phyloP scores from a whole-genome alignment of 2,329 filamentous ascomycete species.

The Aphanocladium album region DNA sequence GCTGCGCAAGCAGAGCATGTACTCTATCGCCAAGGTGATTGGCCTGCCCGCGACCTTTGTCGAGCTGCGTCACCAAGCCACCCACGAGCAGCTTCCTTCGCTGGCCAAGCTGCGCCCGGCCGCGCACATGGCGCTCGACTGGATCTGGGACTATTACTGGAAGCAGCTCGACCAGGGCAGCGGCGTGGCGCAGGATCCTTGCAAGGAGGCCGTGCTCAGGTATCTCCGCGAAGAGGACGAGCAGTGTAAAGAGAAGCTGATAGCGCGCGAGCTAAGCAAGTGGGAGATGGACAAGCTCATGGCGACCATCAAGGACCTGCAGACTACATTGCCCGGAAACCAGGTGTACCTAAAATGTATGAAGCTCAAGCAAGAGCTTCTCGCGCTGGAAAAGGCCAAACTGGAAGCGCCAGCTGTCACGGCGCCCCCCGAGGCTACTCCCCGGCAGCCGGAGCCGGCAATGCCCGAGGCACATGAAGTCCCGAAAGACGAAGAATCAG shows the following conservation, averaged over 20 bases:
- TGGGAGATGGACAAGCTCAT: slow-evolving; percentile 35
- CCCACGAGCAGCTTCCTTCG: slow-evolving; percentile 80
- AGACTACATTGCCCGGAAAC: slow-evolving; percentile 36
- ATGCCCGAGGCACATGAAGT: slow-evolving; percentile 15
- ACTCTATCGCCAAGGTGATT: slow-evolving; percentile 62
- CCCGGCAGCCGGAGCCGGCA: background rate
- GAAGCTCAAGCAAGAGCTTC: slow-evolving; percentile 38
- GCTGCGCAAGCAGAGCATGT: slow-evolving; percentile 66
- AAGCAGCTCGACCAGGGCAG: slow-evolving; percentile 35
- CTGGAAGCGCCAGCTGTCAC: slow-evolving; percentile 10
- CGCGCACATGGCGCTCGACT: slow-evolving; percentile 64
- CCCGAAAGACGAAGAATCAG: slow-evolving; percentile 11
- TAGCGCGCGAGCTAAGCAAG: slow-evolving; percentile 27
- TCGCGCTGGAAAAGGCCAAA: slow-evolving; percentile 22
- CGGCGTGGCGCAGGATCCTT: slow-evolving; percentile 19
- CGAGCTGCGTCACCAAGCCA: slow-evolving; percentile 82
- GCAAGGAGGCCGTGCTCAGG: slow-evolving; percentile 31
- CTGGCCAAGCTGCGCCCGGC: slow-evolving; percentile 67
- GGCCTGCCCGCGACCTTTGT: slow-evolving; percentile 75
- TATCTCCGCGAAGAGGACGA: slow-evolving; percentile 35
- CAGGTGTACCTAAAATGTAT: slow-evolving; percentile 39
- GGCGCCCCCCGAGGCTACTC: background rate
- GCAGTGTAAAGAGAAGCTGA: slow-evolving; percentile 18
- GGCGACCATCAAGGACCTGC: slow-evolving; percentile 34
- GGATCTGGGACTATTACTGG: slow-evolving; percentile 94